phyloP scores from a whole-genome alignment of 345 rosid species.

The Citrus medica region DNA sequence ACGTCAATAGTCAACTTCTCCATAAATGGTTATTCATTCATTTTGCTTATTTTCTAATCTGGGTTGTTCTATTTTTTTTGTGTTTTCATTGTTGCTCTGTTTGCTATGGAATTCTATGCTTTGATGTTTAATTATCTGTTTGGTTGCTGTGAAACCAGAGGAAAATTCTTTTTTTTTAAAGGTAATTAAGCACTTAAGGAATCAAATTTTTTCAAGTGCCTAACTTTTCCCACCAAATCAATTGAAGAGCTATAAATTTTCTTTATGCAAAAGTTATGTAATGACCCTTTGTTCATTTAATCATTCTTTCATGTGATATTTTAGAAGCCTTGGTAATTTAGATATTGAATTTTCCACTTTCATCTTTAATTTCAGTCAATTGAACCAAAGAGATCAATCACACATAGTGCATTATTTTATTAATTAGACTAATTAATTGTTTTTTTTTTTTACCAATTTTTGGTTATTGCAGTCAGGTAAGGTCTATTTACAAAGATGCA shows the following conservation, averaged over 20 bases:
- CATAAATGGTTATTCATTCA: not conserved
- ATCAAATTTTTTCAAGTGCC: not conserved
- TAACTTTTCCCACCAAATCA: constrained; percentile 1
- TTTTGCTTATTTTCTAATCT: not conserved
- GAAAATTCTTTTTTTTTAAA: not conserved
- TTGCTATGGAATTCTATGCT: not conserved
- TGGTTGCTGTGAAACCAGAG: constrained; percentile 18
- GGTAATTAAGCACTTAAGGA: not conserved
- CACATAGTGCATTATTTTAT: not conserved
- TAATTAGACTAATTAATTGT: not conserved
- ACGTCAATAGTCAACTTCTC: not conserved
- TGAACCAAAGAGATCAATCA: not conserved
- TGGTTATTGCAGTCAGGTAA: constrained; percentile 75
- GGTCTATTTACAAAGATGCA: constrained; percentile 69
- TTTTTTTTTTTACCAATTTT: not conserved
- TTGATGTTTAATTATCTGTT: constrained; percentile 2
- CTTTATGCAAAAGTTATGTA: not conserved
- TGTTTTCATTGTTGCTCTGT: not conserved
- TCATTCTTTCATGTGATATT: not conserved
- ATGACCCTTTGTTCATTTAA: no score
- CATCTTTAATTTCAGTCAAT: not conserved
- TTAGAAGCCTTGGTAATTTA: not conserved
- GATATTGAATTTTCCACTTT: not conserved
- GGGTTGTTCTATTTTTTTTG: not conserved
- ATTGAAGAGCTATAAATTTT: not conserved